Percentiles rank a stretch among this genome's conserved stretches.
Evolutionary conservation across 768 basidiomycete species (phyloP).

Genomic region (Podaxis sp.): DNA sequence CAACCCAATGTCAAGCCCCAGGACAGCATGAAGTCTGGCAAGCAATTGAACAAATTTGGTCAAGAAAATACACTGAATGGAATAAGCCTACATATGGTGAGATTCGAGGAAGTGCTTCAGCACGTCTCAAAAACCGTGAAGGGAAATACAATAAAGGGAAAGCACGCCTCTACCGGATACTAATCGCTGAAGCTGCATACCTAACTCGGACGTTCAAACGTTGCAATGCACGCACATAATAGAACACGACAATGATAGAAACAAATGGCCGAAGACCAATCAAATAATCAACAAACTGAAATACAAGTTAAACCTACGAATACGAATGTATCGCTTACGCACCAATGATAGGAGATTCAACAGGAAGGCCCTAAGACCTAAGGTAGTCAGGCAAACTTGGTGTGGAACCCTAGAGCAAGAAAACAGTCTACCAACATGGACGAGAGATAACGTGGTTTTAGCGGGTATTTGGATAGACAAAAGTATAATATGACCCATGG

Average conservation of each 20-base stretch:
- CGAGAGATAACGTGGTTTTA: no score
- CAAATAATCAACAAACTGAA: not conserved
- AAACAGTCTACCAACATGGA: no score
- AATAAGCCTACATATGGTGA: not conserved
- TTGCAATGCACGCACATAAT: not conserved
- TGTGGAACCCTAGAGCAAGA: no score
- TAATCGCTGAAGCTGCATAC: not conserved
- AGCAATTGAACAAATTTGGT: not conserved
- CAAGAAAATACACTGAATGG: not conserved
- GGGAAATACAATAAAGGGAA: not conserved
- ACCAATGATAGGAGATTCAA: not conserved
- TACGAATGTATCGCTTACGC: not conserved
- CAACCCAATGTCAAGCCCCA: not conserved
- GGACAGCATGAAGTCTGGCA: not conserved
- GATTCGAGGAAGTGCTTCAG: not conserved
- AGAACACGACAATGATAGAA: not conserved
- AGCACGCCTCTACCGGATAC: not conserved
- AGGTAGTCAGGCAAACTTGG: not conserved
- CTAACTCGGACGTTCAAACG: not conserved
- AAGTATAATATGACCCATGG: no score
- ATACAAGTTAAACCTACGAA: not conserved
- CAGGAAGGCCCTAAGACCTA: not conserved
- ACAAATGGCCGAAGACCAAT: not conserved
- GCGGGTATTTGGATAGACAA: no score
- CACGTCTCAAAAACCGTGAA: not conserved